Base-by-base conservation (phyloP, 345 rosid genomes). In the Hypericum perforatum region DNA sequence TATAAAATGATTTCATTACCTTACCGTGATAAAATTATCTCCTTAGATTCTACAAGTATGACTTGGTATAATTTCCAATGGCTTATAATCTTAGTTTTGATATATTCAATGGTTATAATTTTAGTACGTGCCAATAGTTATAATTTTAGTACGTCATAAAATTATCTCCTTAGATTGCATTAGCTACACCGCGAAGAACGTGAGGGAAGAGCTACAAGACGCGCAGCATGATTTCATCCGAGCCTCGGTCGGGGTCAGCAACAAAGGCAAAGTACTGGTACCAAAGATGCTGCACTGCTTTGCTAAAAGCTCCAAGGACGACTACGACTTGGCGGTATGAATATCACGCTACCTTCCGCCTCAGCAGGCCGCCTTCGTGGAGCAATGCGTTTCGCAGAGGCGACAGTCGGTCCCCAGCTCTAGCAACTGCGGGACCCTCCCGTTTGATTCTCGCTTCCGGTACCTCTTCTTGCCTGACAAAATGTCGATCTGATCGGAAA, bases 201-300 rank as follows among this genome's bases (percentile, higher is more conserved):
- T 86, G 55, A 70, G 61, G 37, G 94, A 82, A 52, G 94, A 84
- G 66, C 91, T 90, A 11, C 77, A 74, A 66, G 94, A 84, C 67
- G 94, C 94, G 36, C 94, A 82, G 59, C 78, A 71, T 45, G 95
- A 84, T 53, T 90, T 78, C 54, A 76, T 86, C 9, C 77, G 84
- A 48, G 95, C 89, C 37, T 74, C 91, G 6, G 89, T 80, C 6
- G 97, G 95, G 51, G 78, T 90, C 38, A 82, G 94, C 82, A 78
- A 66, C 65, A 84, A 75, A 63, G 97, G 95, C 60, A 86, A 79
- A 78, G 70, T 90, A 49, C 64, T 90, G 68, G 84, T 90, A 41
- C 94, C 94, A 11, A 82, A 84, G 65, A 67, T 90, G 88, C 76
- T 84, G 42, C 91, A 86, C 59, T 82, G 94, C 70, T 86, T 75